These are phyloP conservation scores for Arabidopsis hybrid DNA, from an alignment of 441 rosid genomes.

Conservation along the genomic window DNA sequence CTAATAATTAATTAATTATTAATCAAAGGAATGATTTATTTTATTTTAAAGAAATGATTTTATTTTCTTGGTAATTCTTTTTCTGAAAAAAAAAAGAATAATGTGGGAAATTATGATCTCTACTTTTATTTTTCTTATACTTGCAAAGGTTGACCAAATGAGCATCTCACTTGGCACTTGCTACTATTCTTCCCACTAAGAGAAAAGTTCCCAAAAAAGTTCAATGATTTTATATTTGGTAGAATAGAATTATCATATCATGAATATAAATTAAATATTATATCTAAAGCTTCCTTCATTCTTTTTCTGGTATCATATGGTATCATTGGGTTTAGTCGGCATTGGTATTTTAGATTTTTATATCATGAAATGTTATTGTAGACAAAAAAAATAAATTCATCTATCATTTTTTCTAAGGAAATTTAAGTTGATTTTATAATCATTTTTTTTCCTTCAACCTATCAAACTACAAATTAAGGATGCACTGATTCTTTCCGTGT, in stretches of 20 bases:
- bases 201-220: slow-evolving; percentile 22
- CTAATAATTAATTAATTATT: slow-evolving; percentile 68
- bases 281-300: background rate
- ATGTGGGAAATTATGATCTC: slow-evolving; percentile 48
- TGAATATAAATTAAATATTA: slow-evolving; percentile 14
- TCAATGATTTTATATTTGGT: slow-evolving; percentile 35
- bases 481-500: too few relatives aligned
- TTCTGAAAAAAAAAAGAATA: slow-evolving; percentile 51
- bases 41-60: slow-evolving; percentile 42
- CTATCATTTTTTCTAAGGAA: too few relatives aligned
- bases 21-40: slow-evolving; percentile 52
- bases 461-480: too few relatives aligned
- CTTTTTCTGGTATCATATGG: background rate
- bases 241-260: slow-evolving; percentile 12
- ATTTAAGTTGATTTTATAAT: too few relatives aligned
- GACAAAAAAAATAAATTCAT: too few relatives aligned
- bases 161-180: slow-evolving; percentile 60
- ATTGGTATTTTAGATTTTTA: background rate
- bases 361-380: too few relatives aligned
- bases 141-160: slow-evolving; percentile 84
- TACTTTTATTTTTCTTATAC: slow-evolving; percentile 36
- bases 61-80: slow-evolving; percentile 20
- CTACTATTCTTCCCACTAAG: slow-evolving; percentile 48
- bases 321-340: background rate
- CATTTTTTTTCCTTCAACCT: too few relatives aligned